phyloP scores from a whole-genome alignment of 2,329 filamentous ascomycete species.

The Colletotrichum graminicola region DNA sequence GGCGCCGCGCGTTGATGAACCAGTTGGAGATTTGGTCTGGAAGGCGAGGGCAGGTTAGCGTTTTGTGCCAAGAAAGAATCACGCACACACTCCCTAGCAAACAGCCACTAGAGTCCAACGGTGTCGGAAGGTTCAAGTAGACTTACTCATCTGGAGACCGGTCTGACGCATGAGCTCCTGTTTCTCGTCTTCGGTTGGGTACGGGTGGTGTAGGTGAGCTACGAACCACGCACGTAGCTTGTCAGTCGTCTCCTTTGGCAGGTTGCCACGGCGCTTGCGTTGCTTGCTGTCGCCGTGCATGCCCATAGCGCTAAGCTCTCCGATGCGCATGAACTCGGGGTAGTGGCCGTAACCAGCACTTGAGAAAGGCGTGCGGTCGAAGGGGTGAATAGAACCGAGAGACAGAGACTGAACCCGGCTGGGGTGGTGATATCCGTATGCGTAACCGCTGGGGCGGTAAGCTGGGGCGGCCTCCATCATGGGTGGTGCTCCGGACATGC shows the following conservation, averaged over 20 bases:
- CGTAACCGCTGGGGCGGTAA: conserved; percentile 53
- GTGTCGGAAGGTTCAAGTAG: conserved; percentile 33
- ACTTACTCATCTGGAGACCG: conserved; percentile 81
- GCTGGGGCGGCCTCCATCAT: conserved; percentile 50
- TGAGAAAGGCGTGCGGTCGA: conserved; percentile 60
- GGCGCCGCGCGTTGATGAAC: conserved; percentile 83
- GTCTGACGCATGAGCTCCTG: conserved; percentile 83
- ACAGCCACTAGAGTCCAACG: conserved; percentile 5
- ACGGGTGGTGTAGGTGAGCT: conserved; percentile 82
- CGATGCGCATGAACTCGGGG: conserved; percentile 58
- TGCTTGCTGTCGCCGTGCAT: conserved; percentile 61
- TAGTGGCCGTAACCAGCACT: conserved; percentile 56
- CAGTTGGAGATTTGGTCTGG: conserved; percentile 81
- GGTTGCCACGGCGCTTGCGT: conserved; percentile 80
- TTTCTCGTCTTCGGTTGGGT: conserved; percentile 84
- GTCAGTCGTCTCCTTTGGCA: conserved; percentile 91
- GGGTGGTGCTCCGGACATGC: conserved; percentile 45
- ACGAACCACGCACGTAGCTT: conserved; percentile 84
- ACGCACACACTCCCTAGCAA: background rate
- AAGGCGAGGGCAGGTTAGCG: conserved; percentile 30
- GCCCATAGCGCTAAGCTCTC: conserved; percentile 54
- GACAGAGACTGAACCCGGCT: conserved; percentile 61
- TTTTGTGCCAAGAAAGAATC: conserved; percentile 36
- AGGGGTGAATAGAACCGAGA: conserved; percentile 56
- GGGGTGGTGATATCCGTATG: conserved; percentile 58